These are phyloP conservation scores for Mucor piriformis DNA, from an alignment of 371 early-diverging fungal species.

Conservation along the genomic window DNA sequence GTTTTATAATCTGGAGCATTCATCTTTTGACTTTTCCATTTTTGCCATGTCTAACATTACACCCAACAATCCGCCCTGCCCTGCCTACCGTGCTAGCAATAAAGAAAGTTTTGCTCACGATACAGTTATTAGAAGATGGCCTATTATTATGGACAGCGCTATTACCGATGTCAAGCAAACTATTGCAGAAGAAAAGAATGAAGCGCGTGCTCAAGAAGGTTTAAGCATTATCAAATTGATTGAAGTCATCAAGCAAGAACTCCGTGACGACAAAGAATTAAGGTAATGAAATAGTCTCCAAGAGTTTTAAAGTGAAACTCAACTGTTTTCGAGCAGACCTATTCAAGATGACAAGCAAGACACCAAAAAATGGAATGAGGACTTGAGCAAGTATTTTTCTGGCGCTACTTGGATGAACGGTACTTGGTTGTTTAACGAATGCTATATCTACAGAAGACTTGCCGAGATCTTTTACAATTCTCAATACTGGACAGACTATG, in stretches of 20 bases:
- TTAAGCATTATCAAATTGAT: conserved; percentile 63
- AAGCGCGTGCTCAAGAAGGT: conserved; percentile 57
- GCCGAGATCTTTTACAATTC: conserved; percentile 62
- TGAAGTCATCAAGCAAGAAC: conserved; percentile 67
- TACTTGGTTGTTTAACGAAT: conserved; percentile 83
- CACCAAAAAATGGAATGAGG: conserved; percentile 64
- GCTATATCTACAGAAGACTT: conserved; percentile 84
- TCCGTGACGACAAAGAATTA: conserved; percentile 66
- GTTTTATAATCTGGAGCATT: no score
- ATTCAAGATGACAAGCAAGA: conserved; percentile 66
- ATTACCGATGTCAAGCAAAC: conserved; percentile 64
- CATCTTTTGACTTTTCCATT: background rate
- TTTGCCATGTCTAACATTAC: conserved; percentile 34
- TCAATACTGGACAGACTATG: conserved; percentile 66
- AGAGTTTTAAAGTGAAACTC: no score
- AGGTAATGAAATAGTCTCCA: conserved; percentile 38
- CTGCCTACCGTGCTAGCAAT: conserved; percentile 67
- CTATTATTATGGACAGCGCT: conserved; percentile 80
- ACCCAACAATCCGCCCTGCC: conserved; percentile 68
- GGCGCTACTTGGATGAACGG: conserved; percentile 67
- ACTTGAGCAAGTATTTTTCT: conserved; percentile 55
- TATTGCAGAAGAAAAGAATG: conserved; percentile 26
- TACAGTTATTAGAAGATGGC: conserved; percentile 79
- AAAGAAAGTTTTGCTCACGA: conserved; percentile 77
- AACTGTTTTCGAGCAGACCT: conserved; percentile 35